Base-by-base conservation (phyloP, 78 protist genomes). In the Chrysochromulina parva region DNA sequence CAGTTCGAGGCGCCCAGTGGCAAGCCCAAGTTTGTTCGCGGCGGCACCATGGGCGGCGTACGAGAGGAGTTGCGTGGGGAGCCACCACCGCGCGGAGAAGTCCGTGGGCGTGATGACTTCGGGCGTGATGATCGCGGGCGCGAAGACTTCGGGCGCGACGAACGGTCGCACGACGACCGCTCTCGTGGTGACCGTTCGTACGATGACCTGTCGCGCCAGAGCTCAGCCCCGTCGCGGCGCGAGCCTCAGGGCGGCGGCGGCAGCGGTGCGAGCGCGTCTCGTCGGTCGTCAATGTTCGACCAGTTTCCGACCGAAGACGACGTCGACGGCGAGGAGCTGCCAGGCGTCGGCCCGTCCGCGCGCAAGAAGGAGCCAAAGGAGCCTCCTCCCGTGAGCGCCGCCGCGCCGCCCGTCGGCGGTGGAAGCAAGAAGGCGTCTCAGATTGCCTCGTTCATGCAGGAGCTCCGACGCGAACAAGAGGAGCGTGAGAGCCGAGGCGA, bases 391-490 rank as follows among this genome's bases (percentile, higher is more conserved):
- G 38, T 38, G 38, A 38, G 38, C 38, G 38, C 38, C 38, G 38
- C 38, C 38, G 38, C 38, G 38, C 38, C 38, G 38, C 38, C 38
- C 38, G 38, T 38, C 38, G 38, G 38, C 38, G 38, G 38, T 38
- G 38, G 38, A 38, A 38, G 38, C 38, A 38, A 38, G 38, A 38
- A 38, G 16, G 13, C 50, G 82, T 74, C 82, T 4, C 82, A 74
- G 55, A 74, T 74, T 53, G 82, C 13, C 28, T 24, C 13, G n/a
- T 74, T 74, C 57, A 74, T 74, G 82, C 13, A 48, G 82, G 82
- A 74, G 82, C 82, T 74, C 57, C 53, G 55, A 55, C 82, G 55
- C 57, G 82, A 74, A 67, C 82, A 74, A 55, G 82, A 74, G 82
- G 82, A 74, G 82, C 82, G 82, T 17, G 82, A 74, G 14, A 48